Base-by-base conservation (phyloP, 2,329 filamentous ascomycete species). In the Alternaria sp. region DNA sequence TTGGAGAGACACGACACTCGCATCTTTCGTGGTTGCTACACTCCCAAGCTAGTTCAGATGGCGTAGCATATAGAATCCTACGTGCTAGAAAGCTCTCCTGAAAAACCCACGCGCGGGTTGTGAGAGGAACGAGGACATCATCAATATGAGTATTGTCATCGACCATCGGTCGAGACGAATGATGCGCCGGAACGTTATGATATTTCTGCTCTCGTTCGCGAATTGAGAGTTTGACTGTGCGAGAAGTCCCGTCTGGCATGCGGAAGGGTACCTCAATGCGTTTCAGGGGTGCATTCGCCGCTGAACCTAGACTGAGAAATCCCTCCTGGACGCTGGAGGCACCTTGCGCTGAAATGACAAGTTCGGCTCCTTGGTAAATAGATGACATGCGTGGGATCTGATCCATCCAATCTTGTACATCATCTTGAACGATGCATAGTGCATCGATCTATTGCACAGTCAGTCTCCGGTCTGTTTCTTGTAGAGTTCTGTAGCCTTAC, bases 51-150 rank as follows among this genome's bases (percentile, higher is more conserved):
- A 49, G 22, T 25, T 56, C 53, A 20, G 53, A 56, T 49, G 53
- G 44, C 10, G 53, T 56, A 41, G 53, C 53, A 49, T 56, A 56
- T 27, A 56, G 25, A 7, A 49, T 56, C n/a, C 43, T 48, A 25
- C 53, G 43, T 28, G 43, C 43, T 11, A 56, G 20, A 2, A 49
- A 49, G 9, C 12, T 40, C 40, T 56, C 53, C 20, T 56, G 53
- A 4, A 49, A 48, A 11, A 32, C 53, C 53, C 43, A 56, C 14
- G 43, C 53, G 34, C 53, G 53, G 18, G 32, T 40, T 8, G 30
- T 40, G n/a, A 56, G 53, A 9, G 53, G 53, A 3, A 40, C 18
- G 20, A 48, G 30, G 18, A 36, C 7, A 20, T 49, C 18, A 18
- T 49, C 18, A 5, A 49, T 49, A 7, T 25, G 14, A 22, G 40